Conservation (phyloP, 2,329 filamentous ascomycete species). For the Curvularia sp. region DNA sequence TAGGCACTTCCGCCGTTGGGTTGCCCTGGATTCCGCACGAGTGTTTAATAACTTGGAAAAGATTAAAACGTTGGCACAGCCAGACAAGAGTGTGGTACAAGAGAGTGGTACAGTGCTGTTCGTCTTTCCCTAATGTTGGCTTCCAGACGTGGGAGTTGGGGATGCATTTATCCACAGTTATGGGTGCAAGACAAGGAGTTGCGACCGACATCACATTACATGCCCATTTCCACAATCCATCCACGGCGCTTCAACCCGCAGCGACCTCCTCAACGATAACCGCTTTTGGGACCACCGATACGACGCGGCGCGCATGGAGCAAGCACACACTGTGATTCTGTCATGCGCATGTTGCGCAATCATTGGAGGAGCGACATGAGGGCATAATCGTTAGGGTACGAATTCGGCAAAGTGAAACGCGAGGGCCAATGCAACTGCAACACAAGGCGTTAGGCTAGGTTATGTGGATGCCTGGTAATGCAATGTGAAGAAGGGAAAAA, state of each 20-base stretch:
- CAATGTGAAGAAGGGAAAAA: conserved; percentile 12
- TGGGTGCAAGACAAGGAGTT: background rate
- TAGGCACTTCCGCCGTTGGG: background rate
- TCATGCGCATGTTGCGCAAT: conserved; percentile 13
- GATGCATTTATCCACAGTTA: background rate
- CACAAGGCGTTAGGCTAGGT: conserved; percentile 30
- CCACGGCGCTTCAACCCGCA: conserved; percentile 22
- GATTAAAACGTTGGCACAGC: background rate
- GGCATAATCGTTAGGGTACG: conserved; percentile 27
- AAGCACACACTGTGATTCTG: conserved; percentile 1
- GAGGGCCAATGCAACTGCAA: conserved; percentile 26
- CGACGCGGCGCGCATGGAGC: conserved; percentile 6
- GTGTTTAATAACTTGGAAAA: background rate
- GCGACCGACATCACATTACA: conserved; percentile 10
- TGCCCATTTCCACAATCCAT: conserved; percentile 17
- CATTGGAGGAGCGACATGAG: conserved; percentile 23
- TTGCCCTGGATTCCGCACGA: background rate
- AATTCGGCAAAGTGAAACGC: conserved; percentile 37
- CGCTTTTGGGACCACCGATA: conserved; percentile 24
- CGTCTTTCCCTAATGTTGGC: background rate
- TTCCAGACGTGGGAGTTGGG: background rate
- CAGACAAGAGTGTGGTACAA: background rate
- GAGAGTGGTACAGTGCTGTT: background rate
- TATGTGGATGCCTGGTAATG: conserved; percentile 14
- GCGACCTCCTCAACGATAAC: conserved; percentile 6